Evolutionary conservation across 805 yeast genomes (phyloP), one percentile per base, ranked within the genome.

Genomic region (Cyberlindnera sargentensis): DNA sequence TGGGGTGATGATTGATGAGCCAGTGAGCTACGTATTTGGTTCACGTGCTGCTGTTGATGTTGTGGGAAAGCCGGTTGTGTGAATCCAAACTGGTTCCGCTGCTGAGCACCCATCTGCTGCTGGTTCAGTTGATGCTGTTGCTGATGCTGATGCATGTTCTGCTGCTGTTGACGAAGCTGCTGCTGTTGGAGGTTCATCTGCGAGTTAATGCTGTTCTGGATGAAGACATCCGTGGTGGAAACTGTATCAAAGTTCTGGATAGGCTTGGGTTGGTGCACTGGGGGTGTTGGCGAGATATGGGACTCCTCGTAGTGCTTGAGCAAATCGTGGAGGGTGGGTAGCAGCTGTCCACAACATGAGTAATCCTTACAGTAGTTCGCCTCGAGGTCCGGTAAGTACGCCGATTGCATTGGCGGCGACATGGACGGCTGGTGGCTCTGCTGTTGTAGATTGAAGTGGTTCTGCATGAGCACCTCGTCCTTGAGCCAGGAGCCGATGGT

Each of bases 281-380:
- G 76, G n/a, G 81, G 78, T 26, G 76, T 68, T 27, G 79, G 72
- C 5, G 78, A 64, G 45, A 93, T 90, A 65, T 93, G 99, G 38
- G 93, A 88, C 64, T 93, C 98, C 62, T 93, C 99, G 62, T 93
- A 93, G 63, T 93, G 99, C 55, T 93, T 79, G 49, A 93, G 72
- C 48, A 93, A 71, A 62, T 93, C 99, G 63, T 93, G 99, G 51
- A 93, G 70, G 9, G 96, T 90, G 30, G 98, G 98, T 48, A 93
- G 73, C 36, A 83, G 70, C 60, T 85, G 84, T 28, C 98, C 99
- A 68, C 99, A 93, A 66, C 99, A 93, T 41, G 88, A 80, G 66
- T 93, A 93, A 68, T 93, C 99, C 63, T 85, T 86, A 65, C 99
- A 93, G 65, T 91, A 93, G 62, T 90, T 90, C 8, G 96, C 95